phyloP scores from a whole-genome alignment of 495 filamentous ascomycete genomes.

The Delitschia confertaspora region DNA sequence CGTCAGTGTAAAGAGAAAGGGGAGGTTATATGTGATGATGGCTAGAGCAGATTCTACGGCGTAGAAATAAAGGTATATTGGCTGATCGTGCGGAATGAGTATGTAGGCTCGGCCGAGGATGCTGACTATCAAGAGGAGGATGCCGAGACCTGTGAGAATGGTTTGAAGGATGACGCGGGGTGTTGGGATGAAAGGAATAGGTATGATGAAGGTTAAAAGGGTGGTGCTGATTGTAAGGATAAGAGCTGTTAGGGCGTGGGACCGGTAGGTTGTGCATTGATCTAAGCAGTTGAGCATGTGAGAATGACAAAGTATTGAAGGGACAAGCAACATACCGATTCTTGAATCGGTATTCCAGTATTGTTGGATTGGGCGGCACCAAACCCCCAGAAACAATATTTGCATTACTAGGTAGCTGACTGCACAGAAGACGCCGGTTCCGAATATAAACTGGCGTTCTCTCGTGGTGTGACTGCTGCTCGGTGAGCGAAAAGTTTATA shows the following conservation, averaged over 20 bases:
- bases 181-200: constrained; percentile 48
- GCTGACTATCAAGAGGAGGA: constrained; percentile 49
- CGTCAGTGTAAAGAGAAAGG: constrained; percentile 38
- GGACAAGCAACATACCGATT: constrained; percentile 7
- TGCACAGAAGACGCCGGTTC: constrained; percentile 44
- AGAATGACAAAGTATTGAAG: constrained; percentile 31
- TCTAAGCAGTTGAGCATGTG: constrained; percentile 3
- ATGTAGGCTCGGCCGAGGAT: constrained; percentile 58
- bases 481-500: background rate
- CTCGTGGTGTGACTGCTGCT: constrained; percentile 27
- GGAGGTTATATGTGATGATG: constrained; percentile 54
- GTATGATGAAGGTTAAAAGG: constrained; percentile 50
- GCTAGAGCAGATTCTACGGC: constrained; percentile 53
- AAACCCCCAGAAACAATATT: constrained; percentile 50
- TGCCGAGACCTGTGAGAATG: constrained; percentile 43
- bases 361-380: constrained; percentile 50
- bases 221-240: constrained; percentile 58
- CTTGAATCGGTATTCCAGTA: constrained; percentile 43
- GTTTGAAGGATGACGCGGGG: constrained; percentile 44
- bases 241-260: constrained; percentile 54
- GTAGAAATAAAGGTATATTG: constrained; percentile 58
- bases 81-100: constrained; percentile 45
- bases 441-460: constrained; percentile 44
- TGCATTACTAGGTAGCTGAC: constrained; percentile 49
- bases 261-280: constrained; percentile 36